Conservation (phyloP, 805 yeast genomes). For the Starmerella powellii region DNA sequence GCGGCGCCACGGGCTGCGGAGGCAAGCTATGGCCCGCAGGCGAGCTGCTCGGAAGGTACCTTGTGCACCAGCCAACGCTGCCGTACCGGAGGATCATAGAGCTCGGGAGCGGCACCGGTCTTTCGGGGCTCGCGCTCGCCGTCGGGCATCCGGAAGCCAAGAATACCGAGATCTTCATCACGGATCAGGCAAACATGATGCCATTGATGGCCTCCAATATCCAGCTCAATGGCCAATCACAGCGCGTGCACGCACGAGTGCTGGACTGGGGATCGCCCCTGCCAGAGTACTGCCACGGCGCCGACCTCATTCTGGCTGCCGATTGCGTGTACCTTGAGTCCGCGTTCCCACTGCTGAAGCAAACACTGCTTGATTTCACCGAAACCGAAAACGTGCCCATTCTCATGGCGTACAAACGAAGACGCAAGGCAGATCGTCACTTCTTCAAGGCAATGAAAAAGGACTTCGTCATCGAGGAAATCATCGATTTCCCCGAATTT, state of each 20-base stretch:
- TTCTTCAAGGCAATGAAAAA: slow-evolving; percentile 30
- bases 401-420: slow-evolving; percentile 42
- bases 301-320: slow-evolving; percentile 43
- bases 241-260: slow-evolving; percentile 33
- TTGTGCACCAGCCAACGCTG: slow-evolving; percentile 26
- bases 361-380: slow-evolving; percentile 38
- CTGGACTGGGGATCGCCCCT: slow-evolving; percentile 38
- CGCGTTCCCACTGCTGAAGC: slow-evolving; percentile 42
- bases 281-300: slow-evolving; percentile 30
- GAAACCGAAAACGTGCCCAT: slow-evolving; percentile 33
- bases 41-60: slow-evolving; percentile 39
- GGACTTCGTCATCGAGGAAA: slow-evolving; percentile 26
- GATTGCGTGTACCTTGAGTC: slow-evolving; percentile 48
- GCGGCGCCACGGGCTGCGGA: slow-evolving; percentile 52
- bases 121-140: slow-evolving; percentile 37
- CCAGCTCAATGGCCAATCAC: slow-evolving; percentile 31
- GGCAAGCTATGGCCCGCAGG: slow-evolving; percentile 55
- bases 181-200: slow-evolving; percentile 40
- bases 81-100: slow-evolving; percentile 33
- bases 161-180: slow-evolving; percentile 34
- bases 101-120: slow-evolving; percentile 49
- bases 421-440: slow-evolving; percentile 37
- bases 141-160: slow-evolving; percentile 21
- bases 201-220: slow-evolving; percentile 39
- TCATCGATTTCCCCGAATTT: slow-evolving; percentile 22